Evolutionary conservation across 2,329 filamentous ascomycete species (phyloP).

Genomic region (Calonectria naviculata): DNA sequence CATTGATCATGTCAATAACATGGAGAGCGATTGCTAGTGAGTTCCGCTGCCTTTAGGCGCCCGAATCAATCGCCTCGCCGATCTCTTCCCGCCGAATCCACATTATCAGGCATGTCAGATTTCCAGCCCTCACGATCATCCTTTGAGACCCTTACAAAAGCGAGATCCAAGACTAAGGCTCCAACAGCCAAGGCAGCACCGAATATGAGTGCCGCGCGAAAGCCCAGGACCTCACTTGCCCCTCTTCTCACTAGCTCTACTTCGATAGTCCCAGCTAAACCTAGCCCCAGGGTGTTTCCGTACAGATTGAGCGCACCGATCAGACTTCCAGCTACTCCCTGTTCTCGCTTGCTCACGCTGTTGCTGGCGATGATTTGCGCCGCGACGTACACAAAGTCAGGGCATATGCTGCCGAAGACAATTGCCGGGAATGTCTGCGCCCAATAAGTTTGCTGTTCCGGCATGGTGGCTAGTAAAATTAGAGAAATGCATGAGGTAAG

Average conservation of each 20-base stretch:
- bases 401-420: slow-evolving; percentile 49
- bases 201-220: background rate
- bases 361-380: slow-evolving; percentile 66
- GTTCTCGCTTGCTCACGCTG: slow-evolving; percentile 57
- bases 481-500: background rate
- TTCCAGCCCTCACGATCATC: background rate
- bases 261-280: slow-evolving; percentile 50
- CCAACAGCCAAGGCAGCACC: background rate
- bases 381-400: slow-evolving; percentile 61
- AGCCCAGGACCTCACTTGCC: background rate
- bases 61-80: too few species aligned
- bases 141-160: background rate
- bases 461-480: slow-evolving; percentile 52
- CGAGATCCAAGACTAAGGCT: background rate
- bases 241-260: slow-evolving; percentile 25
- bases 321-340: slow-evolving; percentile 62
- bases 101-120: background rate
- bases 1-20: too few species aligned
- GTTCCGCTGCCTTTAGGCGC: too few species aligned
- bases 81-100: background rate
- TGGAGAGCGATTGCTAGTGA: too few species aligned
- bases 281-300: slow-evolving; percentile 44
- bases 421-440: slow-evolving; percentile 53
- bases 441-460: slow-evolving; percentile 54
- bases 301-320: slow-evolving; percentile 54